phyloP scores from a whole-genome alignment of 805 yeast species.

The Saturnispora besseyi region DNA sequence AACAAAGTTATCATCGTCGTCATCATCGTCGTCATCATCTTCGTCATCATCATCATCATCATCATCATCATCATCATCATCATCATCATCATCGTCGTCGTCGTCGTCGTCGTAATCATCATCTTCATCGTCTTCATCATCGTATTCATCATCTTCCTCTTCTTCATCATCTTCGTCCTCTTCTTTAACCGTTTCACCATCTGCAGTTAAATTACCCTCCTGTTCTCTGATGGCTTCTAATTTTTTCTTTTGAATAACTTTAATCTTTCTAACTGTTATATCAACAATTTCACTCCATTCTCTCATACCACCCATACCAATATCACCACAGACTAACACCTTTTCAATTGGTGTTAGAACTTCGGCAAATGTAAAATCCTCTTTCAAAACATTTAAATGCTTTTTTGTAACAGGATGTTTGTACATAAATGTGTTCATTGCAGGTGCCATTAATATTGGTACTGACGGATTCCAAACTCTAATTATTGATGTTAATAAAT shows the following conservation, averaged over 20 bases:
- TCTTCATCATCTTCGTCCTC: slow-evolving; percentile 40
- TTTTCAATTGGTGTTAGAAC: slow-evolving; percentile 92
- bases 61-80: slow-evolving; percentile 17
- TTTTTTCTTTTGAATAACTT: slow-evolving; percentile 48
- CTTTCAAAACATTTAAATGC: slow-evolving; percentile 66
- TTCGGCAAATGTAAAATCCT: slow-evolving; percentile 93
- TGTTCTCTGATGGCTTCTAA: slow-evolving; percentile 28
- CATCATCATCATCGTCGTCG: slow-evolving; percentile 30
- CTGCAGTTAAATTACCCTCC: slow-evolving; percentile 42
- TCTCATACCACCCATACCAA: slow-evolving; percentile 99
- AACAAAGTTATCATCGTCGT: not conserved
- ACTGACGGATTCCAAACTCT: slow-evolving; percentile 93
- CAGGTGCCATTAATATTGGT: slow-evolving; percentile 88
- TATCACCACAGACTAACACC: slow-evolving; percentile 91
- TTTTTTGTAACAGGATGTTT: slow-evolving; percentile 81
- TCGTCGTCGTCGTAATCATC: slow-evolving; percentile 34
- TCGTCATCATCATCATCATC: slow-evolving; percentile 13
- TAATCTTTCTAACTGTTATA: slow-evolving; percentile 63
- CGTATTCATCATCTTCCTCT: slow-evolving; percentile 32
- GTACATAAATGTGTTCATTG: slow-evolving; percentile 90
- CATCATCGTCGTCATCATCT: slow-evolving; percentile 5
- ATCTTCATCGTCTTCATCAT: slow-evolving; percentile 32
- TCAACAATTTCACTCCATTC: slow-evolving; percentile 94
- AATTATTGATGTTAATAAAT: slow-evolving; percentile 78
- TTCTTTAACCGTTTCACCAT: slow-evolving; percentile 35